Base-by-base conservation (phyloP, 2,329 filamentous ascomycete species). In the Sclerotinia sclerotiorum region DNA sequence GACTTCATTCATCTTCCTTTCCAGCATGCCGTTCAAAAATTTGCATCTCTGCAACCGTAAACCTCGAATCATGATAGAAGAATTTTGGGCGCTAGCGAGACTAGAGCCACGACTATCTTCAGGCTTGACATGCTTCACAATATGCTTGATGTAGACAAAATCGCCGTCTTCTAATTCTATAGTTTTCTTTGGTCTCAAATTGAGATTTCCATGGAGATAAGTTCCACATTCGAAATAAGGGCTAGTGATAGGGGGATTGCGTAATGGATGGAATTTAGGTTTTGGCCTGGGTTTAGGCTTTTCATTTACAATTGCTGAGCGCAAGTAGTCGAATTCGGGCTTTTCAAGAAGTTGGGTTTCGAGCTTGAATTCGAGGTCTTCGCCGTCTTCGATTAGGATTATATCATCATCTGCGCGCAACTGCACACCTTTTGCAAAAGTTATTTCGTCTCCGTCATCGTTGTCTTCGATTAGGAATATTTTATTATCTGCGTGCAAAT, bases 1-100 rank as follows among this genome's bases (percentile, higher is more conserved):
- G 1, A 87, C 68, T 69, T 87, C 85, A 58, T 85, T 82, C 0
- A 77, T 2, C 76, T 76, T 24, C 78, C 77, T 21, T 76, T 76
- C 19, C 80, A 79, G 6, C 77, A 78, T 70, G 0, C 78, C 79
- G 6, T 78, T 73, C 32, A 81, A 72, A 2, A 77, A 68, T 3
- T 75, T 75, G 0, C 77, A 73, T 1, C 80, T 76, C 0, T 79
- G 74, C 1, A 85, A 75, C 1, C 78, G 75, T 2, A 79, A 75
- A 0, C 85, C 85, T 19, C 76, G 74, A 3, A 87, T 72, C 0
- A 74, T 76, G 0, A 81, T 64, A 0, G 74, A 70, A 7, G 77
- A 70, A 46, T 71, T 78, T 67, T 19, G 77, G 5, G 24, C 11
- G 0, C 80, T 0, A 77, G 77, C 1, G 84, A 69, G 58, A 83